phyloP scores from a whole-genome alignment of 208 protist genomes.

The Acanthamoeba rhysodes region DNA sequence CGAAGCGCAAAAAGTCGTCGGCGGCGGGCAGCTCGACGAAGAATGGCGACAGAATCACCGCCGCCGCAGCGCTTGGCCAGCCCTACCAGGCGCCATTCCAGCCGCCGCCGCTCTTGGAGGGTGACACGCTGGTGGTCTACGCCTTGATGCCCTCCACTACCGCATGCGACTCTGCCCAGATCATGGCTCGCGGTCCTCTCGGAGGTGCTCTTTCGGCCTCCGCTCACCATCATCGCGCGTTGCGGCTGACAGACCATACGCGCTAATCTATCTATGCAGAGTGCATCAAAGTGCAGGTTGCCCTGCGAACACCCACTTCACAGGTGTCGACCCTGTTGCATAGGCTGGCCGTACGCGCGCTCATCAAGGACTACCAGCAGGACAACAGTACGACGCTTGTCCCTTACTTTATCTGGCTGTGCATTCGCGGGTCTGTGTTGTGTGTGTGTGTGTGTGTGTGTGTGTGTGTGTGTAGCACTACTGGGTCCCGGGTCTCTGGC shows the following conservation, averaged over 20 bases:
- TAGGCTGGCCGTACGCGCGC: not conserved
- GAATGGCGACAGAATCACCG: not conserved
- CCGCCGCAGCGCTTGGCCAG: not conserved
- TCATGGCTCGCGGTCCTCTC: not conserved
- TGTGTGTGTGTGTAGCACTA: too few species aligned
- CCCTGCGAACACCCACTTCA: not conserved
- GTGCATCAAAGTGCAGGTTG: not conserved
- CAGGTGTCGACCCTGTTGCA: not conserved
- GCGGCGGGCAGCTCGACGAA: not conserved
- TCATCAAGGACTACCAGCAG: conserved; percentile 31
- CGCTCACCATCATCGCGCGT: not conserved
- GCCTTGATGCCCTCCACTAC: not conserved
- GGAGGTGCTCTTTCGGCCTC: not conserved
- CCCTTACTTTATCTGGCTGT: too few species aligned
- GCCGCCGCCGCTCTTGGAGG: not conserved
- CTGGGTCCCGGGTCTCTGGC: too few species aligned
- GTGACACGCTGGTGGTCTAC: not conserved
- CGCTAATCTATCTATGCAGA: not conserved
- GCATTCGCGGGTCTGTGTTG: too few species aligned
- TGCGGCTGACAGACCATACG: not conserved
- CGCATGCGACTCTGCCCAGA: not conserved
- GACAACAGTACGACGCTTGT: not conserved
- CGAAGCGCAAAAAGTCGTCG: not conserved
- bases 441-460: too few species aligned
- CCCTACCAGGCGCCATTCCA: conserved; percentile 17